Conservation (phyloP, 2,329 filamentous ascomycete genomes). For the Penicillium sp. region DNA sequence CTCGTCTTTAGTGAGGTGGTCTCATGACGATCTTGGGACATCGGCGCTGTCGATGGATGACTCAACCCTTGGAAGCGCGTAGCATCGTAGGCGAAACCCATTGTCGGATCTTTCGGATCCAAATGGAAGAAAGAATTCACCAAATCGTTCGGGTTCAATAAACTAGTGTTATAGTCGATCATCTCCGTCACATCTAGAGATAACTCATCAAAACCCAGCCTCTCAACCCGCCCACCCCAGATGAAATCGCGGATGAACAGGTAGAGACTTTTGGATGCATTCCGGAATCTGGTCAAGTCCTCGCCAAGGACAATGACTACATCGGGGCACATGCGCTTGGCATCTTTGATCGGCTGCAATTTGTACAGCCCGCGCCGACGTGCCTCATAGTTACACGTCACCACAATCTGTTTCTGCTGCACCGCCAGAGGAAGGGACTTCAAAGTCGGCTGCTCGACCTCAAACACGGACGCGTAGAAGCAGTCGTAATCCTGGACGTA, state of each 20-base stretch:
- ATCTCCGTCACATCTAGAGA: conserved; percentile 81
- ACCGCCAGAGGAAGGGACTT: conserved; percentile 71
- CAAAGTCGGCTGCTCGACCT: conserved; percentile 69
- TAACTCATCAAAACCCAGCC: conserved; percentile 82
- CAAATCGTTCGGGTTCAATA: conserved; percentile 63
- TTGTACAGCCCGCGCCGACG: conserved; percentile 62
- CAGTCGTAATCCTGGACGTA: conserved; percentile 51
- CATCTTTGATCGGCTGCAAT: conserved; percentile 77
- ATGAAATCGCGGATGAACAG: conserved; percentile 64
- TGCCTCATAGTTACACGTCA: conserved; percentile 92
- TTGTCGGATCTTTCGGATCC: conserved; percentile 63
- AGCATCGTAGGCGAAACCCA: conserved; percentile 76
- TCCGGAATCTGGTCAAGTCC: conserved; percentile 75
- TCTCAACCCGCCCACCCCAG: conserved; percentile 73
- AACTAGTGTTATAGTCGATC: conserved; percentile 68
- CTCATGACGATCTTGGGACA: conserved; percentile 15
- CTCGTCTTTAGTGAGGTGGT: conserved; percentile 47
- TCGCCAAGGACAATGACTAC: conserved; percentile 81
- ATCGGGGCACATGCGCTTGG: conserved; percentile 72
- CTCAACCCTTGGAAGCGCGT: conserved; percentile 59
- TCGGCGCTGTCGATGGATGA: conserved; percentile 40
- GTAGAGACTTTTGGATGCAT: conserved; percentile 77
- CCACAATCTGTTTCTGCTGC: conserved; percentile 87
- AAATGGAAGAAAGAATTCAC: conserved; percentile 72
- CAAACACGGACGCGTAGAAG: conserved; percentile 90